Evolutionary conservation across 257 asterid genomes (phyloP).

Genomic region (Gentiana macrophylla): DNA sequence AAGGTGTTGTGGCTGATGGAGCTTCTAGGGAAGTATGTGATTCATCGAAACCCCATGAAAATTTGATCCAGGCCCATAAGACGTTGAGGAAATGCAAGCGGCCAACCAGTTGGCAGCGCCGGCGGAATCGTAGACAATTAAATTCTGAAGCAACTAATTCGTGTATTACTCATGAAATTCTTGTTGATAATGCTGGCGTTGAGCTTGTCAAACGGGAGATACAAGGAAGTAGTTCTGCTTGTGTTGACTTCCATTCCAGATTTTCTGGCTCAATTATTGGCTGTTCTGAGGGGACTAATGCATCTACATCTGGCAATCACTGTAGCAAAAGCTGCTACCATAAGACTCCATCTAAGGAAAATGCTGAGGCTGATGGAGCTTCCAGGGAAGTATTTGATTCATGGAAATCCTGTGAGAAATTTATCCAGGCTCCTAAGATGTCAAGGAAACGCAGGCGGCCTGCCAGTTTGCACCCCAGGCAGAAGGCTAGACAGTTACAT

Average conservation of each 20-base stretch:
- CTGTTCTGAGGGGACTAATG: slow-evolving; percentile 22
- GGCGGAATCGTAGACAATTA: slow-evolving; percentile 38
- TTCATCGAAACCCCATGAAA: slow-evolving; percentile 13
- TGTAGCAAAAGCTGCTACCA: slow-evolving; percentile 1
- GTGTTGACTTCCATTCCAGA: slow-evolving; percentile 22
- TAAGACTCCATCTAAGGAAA: slow-evolving; percentile 19
- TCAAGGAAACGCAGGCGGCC: slow-evolving; percentile 40
- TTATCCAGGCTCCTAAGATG: slow-evolving; percentile 15
- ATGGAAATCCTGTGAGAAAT: slow-evolving; percentile 17
- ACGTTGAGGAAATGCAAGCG: slow-evolving; percentile 39
- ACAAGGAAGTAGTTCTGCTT: slow-evolving; percentile 15
- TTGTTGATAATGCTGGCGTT: slow-evolving; percentile 20
- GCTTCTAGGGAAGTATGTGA: slow-evolving; percentile 25
- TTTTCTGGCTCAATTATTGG: slow-evolving; percentile 13
- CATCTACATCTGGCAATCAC: slow-evolving; percentile 12
- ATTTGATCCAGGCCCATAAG: slow-evolving; percentile 19
- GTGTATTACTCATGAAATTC: slow-evolving; percentile 15
- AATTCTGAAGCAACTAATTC: slow-evolving; percentile 20
- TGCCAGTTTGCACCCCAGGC: slow-evolving; percentile 51
- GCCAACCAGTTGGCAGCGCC: slow-evolving; percentile 51
- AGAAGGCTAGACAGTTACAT: slow-evolving; percentile 36
- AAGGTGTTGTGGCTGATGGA: slow-evolving; percentile 23
- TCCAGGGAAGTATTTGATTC: slow-evolving; percentile 22
- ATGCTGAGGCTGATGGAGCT: slow-evolving; percentile 26
- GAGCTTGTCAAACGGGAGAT: slow-evolving; percentile 11